Conservation (phyloP, 148 eudicot genomes). For the Pouteria glomerata region DNA sequence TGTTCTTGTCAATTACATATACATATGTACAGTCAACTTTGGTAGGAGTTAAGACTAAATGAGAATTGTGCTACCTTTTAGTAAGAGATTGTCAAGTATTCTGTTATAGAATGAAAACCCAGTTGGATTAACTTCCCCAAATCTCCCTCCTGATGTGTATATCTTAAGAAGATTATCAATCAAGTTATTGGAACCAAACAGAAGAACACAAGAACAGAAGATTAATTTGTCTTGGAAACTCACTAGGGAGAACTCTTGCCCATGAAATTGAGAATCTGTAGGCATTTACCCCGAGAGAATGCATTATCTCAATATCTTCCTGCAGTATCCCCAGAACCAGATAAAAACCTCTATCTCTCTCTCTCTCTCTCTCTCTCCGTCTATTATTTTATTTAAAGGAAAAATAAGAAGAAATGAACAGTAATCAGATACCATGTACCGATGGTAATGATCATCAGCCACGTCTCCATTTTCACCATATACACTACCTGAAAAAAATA, state of each 20-base stretch:
- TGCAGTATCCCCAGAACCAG: constrained; percentile 16
- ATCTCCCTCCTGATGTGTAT: constrained; percentile 43
- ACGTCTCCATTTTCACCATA: constrained; percentile 57
- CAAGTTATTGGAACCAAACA: not conserved
- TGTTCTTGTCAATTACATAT: not conserved
- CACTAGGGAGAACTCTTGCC: constrained; percentile 75
- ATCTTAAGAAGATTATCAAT: constrained; percentile 10
- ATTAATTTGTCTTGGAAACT: not conserved
- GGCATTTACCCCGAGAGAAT: constrained; percentile 63
- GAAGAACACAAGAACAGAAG: not conserved
- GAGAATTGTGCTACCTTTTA: constrained; percentile 40
- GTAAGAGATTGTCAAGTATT: constrained; percentile 51
- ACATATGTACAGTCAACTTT: too few species aligned
- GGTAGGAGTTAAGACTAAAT: not conserved
- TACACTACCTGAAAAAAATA: constrained; percentile 33
- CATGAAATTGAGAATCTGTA: constrained; percentile 87
- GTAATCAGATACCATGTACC: constrained; percentile 43
- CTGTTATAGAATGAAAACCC: constrained; percentile 63
- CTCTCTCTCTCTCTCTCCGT: not conserved
- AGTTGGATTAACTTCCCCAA: constrained; percentile 48
- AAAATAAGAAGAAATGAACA: not conserved
- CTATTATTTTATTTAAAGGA: too few species aligned
- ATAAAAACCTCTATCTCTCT: not conserved
- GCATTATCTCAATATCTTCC: constrained; percentile 68
- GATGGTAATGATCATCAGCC: constrained; percentile 86